Conservation (phyloP, 2,329 filamentous ascomycete species). For the Penicillium palitans region DNA sequence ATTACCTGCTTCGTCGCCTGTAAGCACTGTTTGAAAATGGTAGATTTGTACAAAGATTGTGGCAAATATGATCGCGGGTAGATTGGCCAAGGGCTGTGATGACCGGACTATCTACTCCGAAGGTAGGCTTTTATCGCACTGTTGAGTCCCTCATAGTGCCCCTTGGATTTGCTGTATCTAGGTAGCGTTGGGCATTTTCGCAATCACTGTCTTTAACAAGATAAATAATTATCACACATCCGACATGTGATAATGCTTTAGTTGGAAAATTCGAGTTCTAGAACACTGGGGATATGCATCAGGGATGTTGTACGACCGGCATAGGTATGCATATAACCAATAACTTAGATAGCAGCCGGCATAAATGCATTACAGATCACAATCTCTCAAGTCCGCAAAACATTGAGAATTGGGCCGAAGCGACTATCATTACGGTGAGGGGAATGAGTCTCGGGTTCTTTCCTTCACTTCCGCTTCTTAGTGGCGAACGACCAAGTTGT, state of each 20-base stretch:
- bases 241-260: background rate
- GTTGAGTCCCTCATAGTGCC: background rate
- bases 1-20: background rate
- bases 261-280: background rate
- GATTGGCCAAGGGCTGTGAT: background rate
- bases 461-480: background rate
- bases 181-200: background rate
- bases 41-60: background rate
- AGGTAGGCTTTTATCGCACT: background rate
- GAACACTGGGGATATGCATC: background rate
- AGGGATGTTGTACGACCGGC: background rate
- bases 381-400: background rate
- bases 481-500: constrained; percentile 4
- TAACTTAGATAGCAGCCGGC: background rate
- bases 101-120: background rate
- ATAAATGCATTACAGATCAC: background rate
- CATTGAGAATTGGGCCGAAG: background rate
- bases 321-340: background rate
- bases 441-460: background rate
- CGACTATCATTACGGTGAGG: background rate
- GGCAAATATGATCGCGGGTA: background rate
- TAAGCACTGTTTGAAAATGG: background rate
- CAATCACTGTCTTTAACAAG: background rate
- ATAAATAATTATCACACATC: background rate
- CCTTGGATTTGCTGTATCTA: background rate